Evolutionary conservation across 1,139 yeast genomes (phyloP), one percentile per base, ranked within the genome.

Genomic region (Torulaspora globosa): DNA sequence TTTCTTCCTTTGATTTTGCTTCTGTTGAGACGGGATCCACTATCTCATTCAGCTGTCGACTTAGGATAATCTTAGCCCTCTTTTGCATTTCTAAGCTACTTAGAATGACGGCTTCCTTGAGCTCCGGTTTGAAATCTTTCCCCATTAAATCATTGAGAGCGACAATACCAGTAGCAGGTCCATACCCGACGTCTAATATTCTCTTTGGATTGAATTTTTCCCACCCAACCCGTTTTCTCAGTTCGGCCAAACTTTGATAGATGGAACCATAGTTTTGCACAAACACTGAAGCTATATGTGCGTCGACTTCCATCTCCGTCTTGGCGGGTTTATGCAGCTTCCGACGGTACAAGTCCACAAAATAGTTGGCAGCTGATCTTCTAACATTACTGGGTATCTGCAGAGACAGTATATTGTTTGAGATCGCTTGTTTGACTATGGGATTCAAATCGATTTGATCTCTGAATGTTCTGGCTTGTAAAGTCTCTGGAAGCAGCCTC

Each of bases 121-220:
- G 71, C 16, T 68, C 70, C 0, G 96, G 92, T 18, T 69, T 67
- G 70, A 77, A 82, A 1, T 68, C 70, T 3, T 72, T 73, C 0
- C 87, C 89, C 81, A 86, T 77, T 1, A 89, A 60, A 56, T 89
- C 96, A 61, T 89, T 87, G 48, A 89, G 70, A 0, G 95, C 98
- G 8, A 90, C 71, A 71, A 92, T 82, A 1, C 97, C 97, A 0
- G 95, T 84, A 1, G 92, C 94, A 0, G 98, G 97, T 0, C 98
- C 98, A 60, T 77, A 82, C 0, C 97, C 95, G 6, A 88, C 78
- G 58, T 88, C 95, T 46, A 92, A 71, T 0, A 92, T 77, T 12
- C 77, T 70, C 27, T 73, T 62, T 0, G 97, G 97, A 28, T 67
- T 66, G 68, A 89, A 87, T 0, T 68, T 72, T 1, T 62, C 62